Base-by-base conservation (phyloP, 2,329 filamentous ascomycete genomes). In the Cladophialophora exuberans region DNA sequence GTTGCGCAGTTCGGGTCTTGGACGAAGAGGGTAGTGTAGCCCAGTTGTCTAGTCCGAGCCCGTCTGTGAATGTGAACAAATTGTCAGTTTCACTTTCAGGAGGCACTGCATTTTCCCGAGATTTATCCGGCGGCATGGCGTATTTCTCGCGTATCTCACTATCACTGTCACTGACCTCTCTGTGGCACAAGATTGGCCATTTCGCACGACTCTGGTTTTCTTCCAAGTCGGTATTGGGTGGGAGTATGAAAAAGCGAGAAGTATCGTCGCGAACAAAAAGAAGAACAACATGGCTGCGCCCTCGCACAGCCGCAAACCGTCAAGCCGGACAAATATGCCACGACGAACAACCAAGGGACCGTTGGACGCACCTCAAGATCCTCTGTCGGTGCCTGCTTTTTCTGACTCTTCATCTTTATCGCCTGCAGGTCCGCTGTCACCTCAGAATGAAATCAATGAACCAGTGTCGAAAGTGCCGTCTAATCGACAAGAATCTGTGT, bases 321-420 rank as follows among this genome's bases (percentile, higher is more conserved):
- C 59, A 9, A 60, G 50, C 41, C 50, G 59, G 44, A 52, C 56
- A 13, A 49, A 53, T 15, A 54, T 85, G 39, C 82, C 86, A 6
- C 79, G 87, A 46, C 84, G 86, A 36, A 82, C 86, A 39, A 94
- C 90, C 3, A 89, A 85, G 70, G 90, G 89, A 1, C 90, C 90
- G 3, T 76, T 96, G 17, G 90, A 94, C 65, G 75, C 77, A 52
- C 61, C 66, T 59, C 83, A 86, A 60, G 87, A 93, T 88, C 93
- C 79, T 73, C 84, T 71, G 18, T 35, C 43, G 38, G 23, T 25
- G 17, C 53, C 41, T 43, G 41, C 38, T 20, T 26, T 42, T 45
- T 42, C 26, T 20, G 13, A 45, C 39, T 22, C 55, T 58, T 30
- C 52, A 26, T 23, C 9, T 52, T 59, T 46, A 5, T 30, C 15